Evolutionary conservation across 345 rosid genomes (phyloP).

Genomic region (Populus euphratica): DNA sequence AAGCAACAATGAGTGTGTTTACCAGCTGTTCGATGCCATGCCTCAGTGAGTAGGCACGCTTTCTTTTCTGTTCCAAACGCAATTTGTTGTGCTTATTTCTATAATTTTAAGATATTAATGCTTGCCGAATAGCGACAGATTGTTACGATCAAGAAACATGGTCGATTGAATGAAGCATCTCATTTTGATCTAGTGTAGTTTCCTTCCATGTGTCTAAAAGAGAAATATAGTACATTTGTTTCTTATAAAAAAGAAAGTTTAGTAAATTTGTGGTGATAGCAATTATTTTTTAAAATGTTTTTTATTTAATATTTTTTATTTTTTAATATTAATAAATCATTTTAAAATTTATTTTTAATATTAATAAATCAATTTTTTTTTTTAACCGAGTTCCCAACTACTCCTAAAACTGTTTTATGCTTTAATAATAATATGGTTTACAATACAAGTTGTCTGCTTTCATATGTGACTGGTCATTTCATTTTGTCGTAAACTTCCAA

Average conservation of each 20-base stretch:
- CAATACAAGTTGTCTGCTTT: not conserved
- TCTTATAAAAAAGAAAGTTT: too few species aligned
- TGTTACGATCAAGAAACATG: not conserved
- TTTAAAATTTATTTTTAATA: too few species aligned
- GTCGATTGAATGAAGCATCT: not conserved
- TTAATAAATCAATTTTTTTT: too few species aligned
- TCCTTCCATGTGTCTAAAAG: not conserved
- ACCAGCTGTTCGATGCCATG: conserved; percentile 51
- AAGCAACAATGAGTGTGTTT: not conserved
- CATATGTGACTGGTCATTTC: too few species aligned
- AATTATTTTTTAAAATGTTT: too few species aligned
- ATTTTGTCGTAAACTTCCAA: too few species aligned
- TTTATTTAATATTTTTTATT: too few species aligned
- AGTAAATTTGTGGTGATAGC: too few species aligned
- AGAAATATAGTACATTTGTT: not conserved
- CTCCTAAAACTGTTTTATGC: too few species aligned
- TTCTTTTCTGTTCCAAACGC: not conserved
- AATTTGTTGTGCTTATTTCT: not conserved
- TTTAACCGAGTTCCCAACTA: too few species aligned
- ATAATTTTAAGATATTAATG: not conserved
- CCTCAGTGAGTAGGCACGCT: not conserved
- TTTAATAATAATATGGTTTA: not conserved
- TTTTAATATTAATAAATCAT: too few species aligned
- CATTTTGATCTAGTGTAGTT: not conserved
- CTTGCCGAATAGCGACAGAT: not conserved